Evolutionary conservation across 768 basidiomycete species (phyloP).

Genomic region (Nidula microcarpa): DNA sequence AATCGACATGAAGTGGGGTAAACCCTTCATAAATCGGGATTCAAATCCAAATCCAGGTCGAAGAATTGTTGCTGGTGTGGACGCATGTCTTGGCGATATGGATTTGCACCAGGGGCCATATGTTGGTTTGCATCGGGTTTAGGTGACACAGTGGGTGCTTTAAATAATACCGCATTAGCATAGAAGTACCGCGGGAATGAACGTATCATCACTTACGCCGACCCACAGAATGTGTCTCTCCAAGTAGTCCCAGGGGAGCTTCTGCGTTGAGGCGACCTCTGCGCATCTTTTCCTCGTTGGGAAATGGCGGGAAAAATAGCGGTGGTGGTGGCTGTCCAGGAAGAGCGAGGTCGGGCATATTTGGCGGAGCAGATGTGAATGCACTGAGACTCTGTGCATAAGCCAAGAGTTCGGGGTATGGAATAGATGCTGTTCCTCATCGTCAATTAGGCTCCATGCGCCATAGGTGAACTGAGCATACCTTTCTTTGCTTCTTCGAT

Average conservation of each 20-base stretch:
- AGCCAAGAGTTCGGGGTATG: slow-evolving; percentile 77
- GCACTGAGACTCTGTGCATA: slow-evolving; percentile 84
- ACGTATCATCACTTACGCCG: slow-evolving; percentile 45
- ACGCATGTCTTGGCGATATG: slow-evolving; percentile 69
- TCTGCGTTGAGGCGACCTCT: slow-evolving; percentile 77
- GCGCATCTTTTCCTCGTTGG: slow-evolving; percentile 90
- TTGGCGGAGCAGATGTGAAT: slow-evolving; percentile 87
- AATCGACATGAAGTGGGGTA: background rate
- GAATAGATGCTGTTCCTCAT: slow-evolving; percentile 58
- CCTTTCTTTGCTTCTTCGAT: slow-evolving; percentile 74
- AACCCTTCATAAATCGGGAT: slow-evolving; percentile 62
- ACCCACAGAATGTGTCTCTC: slow-evolving; percentile 81
- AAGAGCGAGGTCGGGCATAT: slow-evolving; percentile 71
- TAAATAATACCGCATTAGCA: slow-evolving; percentile 6
- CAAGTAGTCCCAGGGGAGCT: slow-evolving; percentile 72
- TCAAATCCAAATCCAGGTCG: slow-evolving; percentile 81
- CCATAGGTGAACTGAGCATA: slow-evolving; percentile 21
- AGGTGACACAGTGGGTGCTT: slow-evolving; percentile 66
- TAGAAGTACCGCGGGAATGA: slow-evolving; percentile 2
- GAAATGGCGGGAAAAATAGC: slow-evolving; percentile 86
- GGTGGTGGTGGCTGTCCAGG: slow-evolving; percentile 75
- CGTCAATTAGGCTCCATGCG: background rate
- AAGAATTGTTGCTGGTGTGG: slow-evolving; percentile 61
- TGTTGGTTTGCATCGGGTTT: slow-evolving; percentile 43
- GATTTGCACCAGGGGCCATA: slow-evolving; percentile 50